phyloP scores from a whole-genome alignment of 1,139 yeast genomes.

The Pneumocystis carinii region DNA sequence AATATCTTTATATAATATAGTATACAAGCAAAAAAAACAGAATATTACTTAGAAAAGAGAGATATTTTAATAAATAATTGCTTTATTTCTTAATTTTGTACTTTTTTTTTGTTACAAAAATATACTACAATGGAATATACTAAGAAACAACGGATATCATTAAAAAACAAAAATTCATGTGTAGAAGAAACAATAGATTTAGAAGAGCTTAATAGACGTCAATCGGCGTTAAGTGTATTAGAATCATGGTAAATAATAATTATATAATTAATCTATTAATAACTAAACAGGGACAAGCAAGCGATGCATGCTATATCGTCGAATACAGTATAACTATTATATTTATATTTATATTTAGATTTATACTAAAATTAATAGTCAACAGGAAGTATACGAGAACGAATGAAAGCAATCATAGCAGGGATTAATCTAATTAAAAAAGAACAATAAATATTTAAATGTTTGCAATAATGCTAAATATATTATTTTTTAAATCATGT shows the following conservation, averaged over 20 bases:
- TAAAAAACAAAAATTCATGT: background rate
- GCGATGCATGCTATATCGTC: background rate
- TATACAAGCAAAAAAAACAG: background rate
- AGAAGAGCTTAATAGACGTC: background rate
- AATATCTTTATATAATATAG: background rate
- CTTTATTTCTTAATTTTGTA: background rate
- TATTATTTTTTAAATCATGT: background rate
- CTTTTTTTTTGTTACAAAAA: background rate
- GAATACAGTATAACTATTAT: background rate
- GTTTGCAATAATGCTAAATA: no score
- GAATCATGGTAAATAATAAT: background rate
- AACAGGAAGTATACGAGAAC: background rate
- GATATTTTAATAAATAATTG: background rate
- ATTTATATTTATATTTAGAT: background rate
- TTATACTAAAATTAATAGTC: background rate
- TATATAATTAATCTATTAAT: background rate
- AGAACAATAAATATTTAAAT: background rate
- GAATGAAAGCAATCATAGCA: background rate
- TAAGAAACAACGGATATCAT: background rate
- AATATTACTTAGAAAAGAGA: background rate
- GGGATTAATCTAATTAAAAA: background rate
- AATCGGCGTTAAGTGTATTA: background rate
- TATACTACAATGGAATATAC: background rate
- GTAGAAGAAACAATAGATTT: background rate
- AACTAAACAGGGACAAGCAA: background rate